phyloP scores from a whole-genome alignment of 148 eudicot genomes.

The Camellia lanceoleosa region DNA sequence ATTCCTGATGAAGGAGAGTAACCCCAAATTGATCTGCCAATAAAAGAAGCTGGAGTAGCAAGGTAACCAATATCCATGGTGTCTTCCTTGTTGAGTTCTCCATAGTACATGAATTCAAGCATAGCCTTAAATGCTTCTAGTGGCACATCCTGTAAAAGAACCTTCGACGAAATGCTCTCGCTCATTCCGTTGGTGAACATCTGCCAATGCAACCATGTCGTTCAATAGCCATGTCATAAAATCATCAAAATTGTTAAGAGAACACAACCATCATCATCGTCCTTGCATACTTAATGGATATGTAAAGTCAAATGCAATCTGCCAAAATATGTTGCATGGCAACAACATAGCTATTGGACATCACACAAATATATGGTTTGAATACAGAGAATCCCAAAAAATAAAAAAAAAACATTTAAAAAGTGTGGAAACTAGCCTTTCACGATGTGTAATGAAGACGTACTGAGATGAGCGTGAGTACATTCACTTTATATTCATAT shows the following conservation, averaged over 20 bases:
- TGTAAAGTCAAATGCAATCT: not conserved
- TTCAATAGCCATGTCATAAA: not conserved
- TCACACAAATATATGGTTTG: not conserved
- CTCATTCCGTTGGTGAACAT: slow-evolving; percentile 98
- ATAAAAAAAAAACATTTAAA: not conserved
- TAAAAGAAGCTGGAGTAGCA: slow-evolving; percentile 78
- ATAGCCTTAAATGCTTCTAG: slow-evolving; percentile 66
- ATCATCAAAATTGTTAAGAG: not conserved
- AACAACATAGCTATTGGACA: not conserved
- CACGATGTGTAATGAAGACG: not conserved
- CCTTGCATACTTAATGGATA: not conserved
- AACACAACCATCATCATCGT: not conserved
- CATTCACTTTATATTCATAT: not conserved
- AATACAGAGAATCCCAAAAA: not conserved
- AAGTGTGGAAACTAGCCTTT: not conserved
- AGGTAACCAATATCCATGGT: slow-evolving; percentile 38
- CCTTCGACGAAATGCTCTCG: slow-evolving; percentile 62
- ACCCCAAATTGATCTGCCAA: slow-evolving; percentile 84
- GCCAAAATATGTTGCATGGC: not conserved
- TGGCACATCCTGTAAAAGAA: slow-evolving; percentile 64
- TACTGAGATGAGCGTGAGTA: not conserved
- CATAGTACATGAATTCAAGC: slow-evolving; percentile 75
- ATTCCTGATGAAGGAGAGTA: slow-evolving; percentile 78
- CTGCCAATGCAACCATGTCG: slow-evolving; percentile 42
- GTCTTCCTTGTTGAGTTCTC: slow-evolving; percentile 50